Base-by-base conservation (phyloP, 164 flowering plant species). In the Annona cherimola region DNA sequence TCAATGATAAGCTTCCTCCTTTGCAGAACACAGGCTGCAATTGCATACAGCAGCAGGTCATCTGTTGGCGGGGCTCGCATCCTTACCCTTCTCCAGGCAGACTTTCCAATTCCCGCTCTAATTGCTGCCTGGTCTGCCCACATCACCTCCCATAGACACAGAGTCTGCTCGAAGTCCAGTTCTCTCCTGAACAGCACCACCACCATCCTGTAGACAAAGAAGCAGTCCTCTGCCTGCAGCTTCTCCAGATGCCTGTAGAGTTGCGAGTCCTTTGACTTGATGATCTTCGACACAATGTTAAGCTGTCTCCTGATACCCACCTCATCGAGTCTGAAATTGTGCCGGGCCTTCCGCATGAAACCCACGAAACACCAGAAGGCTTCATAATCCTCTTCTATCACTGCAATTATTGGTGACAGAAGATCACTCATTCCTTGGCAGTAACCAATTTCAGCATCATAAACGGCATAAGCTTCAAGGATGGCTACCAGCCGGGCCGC, bases 381-480 rank as follows among this genome's bases (percentile, higher is more conserved):
- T 71, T 83, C 89, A 44, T 91, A 82, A 80, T 95, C 99, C 67
- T 93, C 97, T 19, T 82, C 75, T 54, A 92, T 88, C 2, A 94
- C 90, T 19, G 90, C 45, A 45, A 90, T 79, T 50, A 95, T 89
- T 59, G 99, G 98, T 41, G 98, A 90, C 35, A 93, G 98, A 26
- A 95, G 78, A 82, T 95, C 99, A 67, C 97, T 91, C 99, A 95
- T 95, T 8, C 99, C 99, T 70, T 95, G 99, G 73, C 99, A 95
- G 73, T 95, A 95, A 5, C 99, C 99, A 75, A 90, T 91, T 82
- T 95, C 99, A 2, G 89, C 77, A 75, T 95, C 99, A 74, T 90
- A 85, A 0, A 95, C 77, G 3, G 98, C 96, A 71, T 95, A 95
- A 4, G 99, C 99, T 80, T 95, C 99, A 39, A 95, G 96, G 73